These are phyloP conservation scores for Mucuna pruriens DNA, from an alignment of 306 rosid species.

Conservation along the genomic window DNA sequence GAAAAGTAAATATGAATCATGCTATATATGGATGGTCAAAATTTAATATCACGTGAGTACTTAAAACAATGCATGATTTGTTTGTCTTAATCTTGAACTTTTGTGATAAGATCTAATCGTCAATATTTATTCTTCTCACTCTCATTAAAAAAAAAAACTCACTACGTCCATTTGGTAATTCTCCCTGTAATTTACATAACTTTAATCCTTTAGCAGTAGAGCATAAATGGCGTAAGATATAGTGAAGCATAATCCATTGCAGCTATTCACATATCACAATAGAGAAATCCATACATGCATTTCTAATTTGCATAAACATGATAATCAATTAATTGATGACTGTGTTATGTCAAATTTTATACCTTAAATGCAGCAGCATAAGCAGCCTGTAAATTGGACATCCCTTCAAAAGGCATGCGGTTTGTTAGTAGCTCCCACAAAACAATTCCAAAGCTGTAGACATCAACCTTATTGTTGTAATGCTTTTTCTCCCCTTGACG, in stretches of 20 bases:
- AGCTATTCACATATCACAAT: not conserved
- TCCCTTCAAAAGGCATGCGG: conserved; percentile 93
- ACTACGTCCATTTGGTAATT: too few relatives aligned
- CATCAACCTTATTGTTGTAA: conserved; percentile 88
- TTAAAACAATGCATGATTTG: too few relatives aligned
- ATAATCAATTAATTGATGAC: not conserved
- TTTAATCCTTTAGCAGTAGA: not conserved
- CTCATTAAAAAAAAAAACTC: too few relatives aligned
- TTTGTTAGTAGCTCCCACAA: conserved; percentile 85
- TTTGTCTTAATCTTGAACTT: too few relatives aligned
- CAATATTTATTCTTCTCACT: too few relatives aligned
- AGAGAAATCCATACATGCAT: not conserved
- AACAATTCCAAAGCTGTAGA: conserved; percentile 88
- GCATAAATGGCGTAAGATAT: not conserved
- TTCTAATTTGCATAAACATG: conserved; percentile 3
- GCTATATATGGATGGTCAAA: too few relatives aligned
- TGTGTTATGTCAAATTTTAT: not conserved
- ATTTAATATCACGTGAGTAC: too few relatives aligned
- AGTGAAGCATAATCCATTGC: not conserved
- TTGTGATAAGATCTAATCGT: too few relatives aligned
- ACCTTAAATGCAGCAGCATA: conserved; percentile 96
- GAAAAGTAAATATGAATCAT: too few relatives aligned
- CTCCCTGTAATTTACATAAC: not conserved
- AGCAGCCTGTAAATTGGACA: conserved; percentile 93
- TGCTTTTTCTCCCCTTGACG: conserved; percentile 93